Conservation (phyloP, 1,139 yeast species). For the Wickerhamomyces sp. region DNA sequence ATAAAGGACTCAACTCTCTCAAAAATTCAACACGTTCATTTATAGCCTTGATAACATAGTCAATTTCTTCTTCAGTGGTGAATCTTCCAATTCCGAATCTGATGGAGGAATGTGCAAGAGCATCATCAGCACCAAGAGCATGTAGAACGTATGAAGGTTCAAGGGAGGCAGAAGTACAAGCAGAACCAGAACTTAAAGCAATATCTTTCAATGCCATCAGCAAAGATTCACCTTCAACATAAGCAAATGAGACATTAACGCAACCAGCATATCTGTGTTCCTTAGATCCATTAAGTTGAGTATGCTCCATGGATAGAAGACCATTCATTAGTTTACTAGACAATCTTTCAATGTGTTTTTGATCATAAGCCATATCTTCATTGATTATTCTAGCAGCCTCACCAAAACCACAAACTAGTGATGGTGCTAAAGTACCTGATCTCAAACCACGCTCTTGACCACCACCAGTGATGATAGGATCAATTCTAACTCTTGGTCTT, state of each 20-base stretch:
- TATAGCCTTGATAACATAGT: slow-evolving; percentile 86
- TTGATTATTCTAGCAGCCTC: slow-evolving; percentile 88
- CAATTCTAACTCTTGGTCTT: slow-evolving; percentile 96
- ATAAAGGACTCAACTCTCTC: slow-evolving; percentile 89
- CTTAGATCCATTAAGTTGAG: slow-evolving; percentile 83
- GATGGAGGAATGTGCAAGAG: slow-evolving; percentile 94
- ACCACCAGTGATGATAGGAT: slow-evolving; percentile 94
- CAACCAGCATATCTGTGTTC: slow-evolving; percentile 82
- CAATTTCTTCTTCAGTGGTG: slow-evolving; percentile 94
- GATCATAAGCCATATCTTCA: slow-evolving; percentile 71
- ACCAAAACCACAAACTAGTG: slow-evolving; percentile 92
- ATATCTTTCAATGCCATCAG: slow-evolving; percentile 97
- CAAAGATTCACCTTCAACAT: slow-evolving; percentile 95
- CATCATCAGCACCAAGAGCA: slow-evolving; percentile 97
- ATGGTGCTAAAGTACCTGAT: slow-evolving; percentile 96
- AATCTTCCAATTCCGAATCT: slow-evolving; percentile 97
- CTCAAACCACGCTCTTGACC: slow-evolving; percentile 99
- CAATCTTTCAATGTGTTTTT: slow-evolving; percentile 59
- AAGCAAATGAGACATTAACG: slow-evolving; percentile 93
- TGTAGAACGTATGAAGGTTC: slow-evolving; percentile 97
- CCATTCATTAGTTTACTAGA: slow-evolving; percentile 71
- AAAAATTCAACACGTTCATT: slow-evolving; percentile 84
- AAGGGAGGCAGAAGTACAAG: slow-evolving; percentile 96
- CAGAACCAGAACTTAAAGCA: slow-evolving; percentile 96
- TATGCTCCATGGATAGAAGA: slow-evolving; percentile 77